Base-by-base conservation (phyloP, 495 filamentous ascomycete genomes). In the Cercophora samala region DNA sequence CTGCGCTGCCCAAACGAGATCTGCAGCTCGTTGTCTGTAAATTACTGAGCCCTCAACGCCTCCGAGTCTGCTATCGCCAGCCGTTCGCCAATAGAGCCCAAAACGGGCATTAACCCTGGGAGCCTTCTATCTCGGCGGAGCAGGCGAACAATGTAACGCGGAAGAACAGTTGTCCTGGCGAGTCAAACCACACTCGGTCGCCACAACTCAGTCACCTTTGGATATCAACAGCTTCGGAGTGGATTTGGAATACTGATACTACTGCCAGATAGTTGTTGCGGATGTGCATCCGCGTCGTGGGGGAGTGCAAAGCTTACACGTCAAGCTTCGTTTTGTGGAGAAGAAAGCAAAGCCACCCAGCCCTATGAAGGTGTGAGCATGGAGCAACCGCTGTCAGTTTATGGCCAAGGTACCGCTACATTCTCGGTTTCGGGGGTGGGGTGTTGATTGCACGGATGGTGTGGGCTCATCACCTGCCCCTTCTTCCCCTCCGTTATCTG, bases 311-410 rank as follows among this genome's bases (percentile, higher is more conserved):
- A 42, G 6, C 15, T 56, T 62, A 55, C 52, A 62, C 51, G 65
- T 62, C 59, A 29, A 22, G 46, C 51, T 42, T 55, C 26, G 17
- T 23, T n/a, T 29, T 64, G 66, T 64, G 46, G 66, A 64, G 55
- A 51, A 60, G 42, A 42, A n/a, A 52, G 65, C 55, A 60, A 53
- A 54, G 60, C 62, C 62, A 53, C 52, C 62, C 66, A 68, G 66
- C 66, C 66, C 66, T 68, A 68, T 58, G 66, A 64, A n/a, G 22
- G 37, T 46, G 37, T 46, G 37, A 46, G 37, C 37, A 46, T 46
- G 37, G 37, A 3, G 37, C 8, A 46, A 17, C 37, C 37, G 37
- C 37, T 46, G 37, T 46, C 37, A 46, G 37, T 46, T 46, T 63
- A 18, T 26, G 19, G 65, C n/a, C 2, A 19, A 8, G 65, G n/a